phyloP scores from a whole-genome alignment of 2,329 filamentous ascomycete species.

The Colletotrichum noveboracense region DNA sequence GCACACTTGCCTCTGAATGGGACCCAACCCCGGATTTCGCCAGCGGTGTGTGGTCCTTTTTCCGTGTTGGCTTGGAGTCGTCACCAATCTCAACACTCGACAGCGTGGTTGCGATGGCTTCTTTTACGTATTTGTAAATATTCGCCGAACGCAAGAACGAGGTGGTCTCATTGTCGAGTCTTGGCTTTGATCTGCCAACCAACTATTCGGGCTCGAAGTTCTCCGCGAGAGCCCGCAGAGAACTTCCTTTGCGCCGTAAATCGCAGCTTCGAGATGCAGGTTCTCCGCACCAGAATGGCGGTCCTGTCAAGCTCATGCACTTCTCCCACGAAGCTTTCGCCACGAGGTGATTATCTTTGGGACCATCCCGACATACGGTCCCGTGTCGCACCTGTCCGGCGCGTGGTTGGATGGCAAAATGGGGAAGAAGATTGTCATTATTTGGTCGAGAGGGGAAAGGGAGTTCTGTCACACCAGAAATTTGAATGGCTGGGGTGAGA shows the following conservation, averaged over 20 bases:
- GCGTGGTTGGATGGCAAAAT: not conserved
- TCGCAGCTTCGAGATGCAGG: not conserved
- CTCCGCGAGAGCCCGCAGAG: rapidly evolving
- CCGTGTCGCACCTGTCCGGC: not conserved
- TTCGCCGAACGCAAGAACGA: not conserved
- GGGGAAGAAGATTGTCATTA: not conserved
- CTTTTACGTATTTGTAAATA: not conserved
- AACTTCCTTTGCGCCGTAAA: not conserved
- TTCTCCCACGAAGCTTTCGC: not conserved
- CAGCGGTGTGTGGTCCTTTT: not conserved
- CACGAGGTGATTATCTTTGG: not conserved
- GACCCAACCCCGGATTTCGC: not conserved
- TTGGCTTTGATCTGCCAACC: not conserved
- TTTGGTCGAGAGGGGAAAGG: not conserved
- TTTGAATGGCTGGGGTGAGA: conserved; percentile 5
- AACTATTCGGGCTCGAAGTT: not conserved
- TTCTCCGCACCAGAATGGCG: not conserved
- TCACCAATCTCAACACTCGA: not conserved
- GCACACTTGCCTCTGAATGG: not conserved
- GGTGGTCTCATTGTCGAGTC: not conserved
- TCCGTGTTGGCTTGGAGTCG: not conserved
- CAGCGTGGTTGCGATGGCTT: not conserved
- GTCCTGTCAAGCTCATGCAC: not conserved
- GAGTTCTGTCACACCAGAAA: not conserved
- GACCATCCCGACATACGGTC: not conserved